These are phyloP conservation scores for Leccinum truebloodii DNA, from an alignment of 768 basidiomycete genomes.

Conservation along the genomic window DNA sequence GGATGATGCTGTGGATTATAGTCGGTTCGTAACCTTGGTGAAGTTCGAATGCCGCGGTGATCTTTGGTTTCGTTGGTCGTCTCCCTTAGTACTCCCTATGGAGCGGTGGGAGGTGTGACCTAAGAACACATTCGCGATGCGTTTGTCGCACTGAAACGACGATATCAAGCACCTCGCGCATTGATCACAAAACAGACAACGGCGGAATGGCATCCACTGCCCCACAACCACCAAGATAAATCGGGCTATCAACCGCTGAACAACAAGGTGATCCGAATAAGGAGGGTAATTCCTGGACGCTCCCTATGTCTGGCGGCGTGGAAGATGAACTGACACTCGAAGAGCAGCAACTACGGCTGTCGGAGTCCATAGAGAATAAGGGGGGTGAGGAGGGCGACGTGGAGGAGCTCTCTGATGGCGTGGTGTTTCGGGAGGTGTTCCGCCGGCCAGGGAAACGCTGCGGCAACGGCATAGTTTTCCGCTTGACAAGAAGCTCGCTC, in stretches of 20 bases:
- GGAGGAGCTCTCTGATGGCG: constrained; percentile 11
- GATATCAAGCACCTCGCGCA: not conserved
- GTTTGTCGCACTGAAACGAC: not conserved
- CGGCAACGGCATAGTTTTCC: constrained; percentile 12
- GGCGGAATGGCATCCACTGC: not conserved
- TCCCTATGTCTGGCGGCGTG: constrained; percentile 1
- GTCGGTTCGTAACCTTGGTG: not conserved
- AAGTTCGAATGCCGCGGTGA: not conserved
- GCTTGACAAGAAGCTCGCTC: not conserved
- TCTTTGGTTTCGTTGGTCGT: not conserved
- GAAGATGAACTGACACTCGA: constrained; percentile 5
- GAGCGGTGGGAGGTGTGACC: not conserved
- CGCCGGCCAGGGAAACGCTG: constrained; percentile 4
- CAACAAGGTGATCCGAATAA: constrained; percentile 2
- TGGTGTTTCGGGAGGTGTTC: not conserved
- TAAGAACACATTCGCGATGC: no score
- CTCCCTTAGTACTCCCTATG: not conserved
- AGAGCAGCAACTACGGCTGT: constrained; percentile 1
- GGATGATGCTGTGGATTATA: no score
- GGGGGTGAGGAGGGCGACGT: constrained; percentile 6
- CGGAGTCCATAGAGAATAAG: constrained; percentile 4
- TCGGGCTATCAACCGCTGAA: not conserved
- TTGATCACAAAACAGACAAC: not conserved
- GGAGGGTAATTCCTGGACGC: not conserved
- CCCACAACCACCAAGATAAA: not conserved